Evolutionary conservation across 352 stramenopile genomes (phyloP).

Genomic region (Blastocystis sp.): DNA sequence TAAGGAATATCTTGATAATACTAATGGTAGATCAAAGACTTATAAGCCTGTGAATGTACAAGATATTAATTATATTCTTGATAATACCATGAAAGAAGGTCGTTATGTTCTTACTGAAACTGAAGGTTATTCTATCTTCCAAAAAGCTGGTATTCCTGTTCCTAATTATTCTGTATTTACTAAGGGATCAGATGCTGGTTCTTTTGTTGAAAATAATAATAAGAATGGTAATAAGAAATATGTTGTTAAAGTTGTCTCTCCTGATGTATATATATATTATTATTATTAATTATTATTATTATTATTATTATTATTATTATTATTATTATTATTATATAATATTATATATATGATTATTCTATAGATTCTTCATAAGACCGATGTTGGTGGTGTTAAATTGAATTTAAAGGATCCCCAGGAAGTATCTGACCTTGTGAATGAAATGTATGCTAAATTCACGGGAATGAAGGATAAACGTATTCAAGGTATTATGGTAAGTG

Average conservation of each 20-base stretch:
- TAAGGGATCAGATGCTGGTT: background rate
- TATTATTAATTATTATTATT: too few species aligned
- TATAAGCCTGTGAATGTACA: background rate
- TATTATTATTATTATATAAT: too few species aligned
- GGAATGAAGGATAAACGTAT: constrained; percentile 2
- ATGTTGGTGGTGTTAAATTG: constrained; percentile 18
- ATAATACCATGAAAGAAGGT: background rate
- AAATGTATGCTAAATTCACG: constrained; percentile 18
- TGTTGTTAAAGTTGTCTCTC: constrained; percentile 21
- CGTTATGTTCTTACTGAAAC: constrained; percentile 5
- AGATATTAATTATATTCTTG: background rate
- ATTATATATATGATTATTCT: background rate
- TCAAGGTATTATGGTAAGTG: constrained; percentile 33
- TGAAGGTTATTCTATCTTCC: constrained; percentile 12
- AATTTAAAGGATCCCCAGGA: constrained; percentile 4
- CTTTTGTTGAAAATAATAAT: background rate
- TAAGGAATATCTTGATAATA: background rate
- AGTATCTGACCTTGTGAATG: background rate
- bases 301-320: too few species aligned
- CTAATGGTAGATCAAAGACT: background rate
- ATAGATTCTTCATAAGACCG: constrained; percentile 24
- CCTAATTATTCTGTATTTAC: constrained; percentile 3
- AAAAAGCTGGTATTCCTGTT: background rate
- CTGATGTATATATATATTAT: constrained; percentile 11
- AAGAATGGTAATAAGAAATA: background rate